These are phyloP conservation scores for Apiotrichum veenhuisii DNA, from an alignment of 1,284 basidiomycete species.

Conservation along the genomic window DNA sequence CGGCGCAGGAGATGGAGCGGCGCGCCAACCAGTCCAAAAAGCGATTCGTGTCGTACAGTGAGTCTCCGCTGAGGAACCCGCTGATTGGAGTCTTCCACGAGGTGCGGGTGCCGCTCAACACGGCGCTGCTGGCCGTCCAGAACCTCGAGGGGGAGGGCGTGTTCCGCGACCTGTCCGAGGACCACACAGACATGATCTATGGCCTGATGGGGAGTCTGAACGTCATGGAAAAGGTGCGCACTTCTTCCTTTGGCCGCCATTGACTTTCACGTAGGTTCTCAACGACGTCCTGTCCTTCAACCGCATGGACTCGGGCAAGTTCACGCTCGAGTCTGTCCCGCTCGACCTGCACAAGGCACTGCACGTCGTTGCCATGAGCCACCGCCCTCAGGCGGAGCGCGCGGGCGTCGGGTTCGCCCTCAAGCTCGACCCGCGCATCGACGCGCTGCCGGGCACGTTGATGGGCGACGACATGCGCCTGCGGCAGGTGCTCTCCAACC, in stretches of 20 bases:
- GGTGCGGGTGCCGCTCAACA: slow-evolving; percentile 87
- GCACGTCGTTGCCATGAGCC: slow-evolving; percentile 70
- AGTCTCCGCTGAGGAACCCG: not conserved
- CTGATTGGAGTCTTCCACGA: slow-evolving; percentile 53
- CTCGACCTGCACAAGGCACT: slow-evolving; percentile 81
- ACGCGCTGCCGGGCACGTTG: slow-evolving; percentile 55
- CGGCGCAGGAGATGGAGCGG: slow-evolving; percentile 77
- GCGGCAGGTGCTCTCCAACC: slow-evolving; percentile 63
- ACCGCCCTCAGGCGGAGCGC: slow-evolving; percentile 69
- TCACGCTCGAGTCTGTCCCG: slow-evolving; percentile 54
- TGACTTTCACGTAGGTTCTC: no score
- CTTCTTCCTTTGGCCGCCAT: no score
- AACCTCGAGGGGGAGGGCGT: slow-evolving; percentile 69
- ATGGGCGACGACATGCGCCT: slow-evolving; percentile 63
- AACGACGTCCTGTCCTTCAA: slow-evolving; percentile 69
- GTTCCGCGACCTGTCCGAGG: slow-evolving; percentile 35
- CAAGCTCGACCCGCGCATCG: slow-evolving; percentile 69
- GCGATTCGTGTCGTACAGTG: not conserved
- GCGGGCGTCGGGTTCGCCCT: slow-evolving; percentile 65
- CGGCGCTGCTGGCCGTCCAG: slow-evolving; percentile 80
- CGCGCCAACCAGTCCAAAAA: slow-evolving; percentile 59
- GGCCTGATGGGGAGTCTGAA: slow-evolving; percentile 70
- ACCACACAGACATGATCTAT: slow-evolving; percentile 46
- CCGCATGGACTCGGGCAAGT: slow-evolving; percentile 51
- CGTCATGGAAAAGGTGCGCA: slow-evolving; percentile 60